A percentile compares a stretch with the other conserved stretches of the same genome.
phyloP scores from a whole-genome alignment of 2,329 filamentous ascomycete genomes.

The Trichoderma koningiopsis region DNA sequence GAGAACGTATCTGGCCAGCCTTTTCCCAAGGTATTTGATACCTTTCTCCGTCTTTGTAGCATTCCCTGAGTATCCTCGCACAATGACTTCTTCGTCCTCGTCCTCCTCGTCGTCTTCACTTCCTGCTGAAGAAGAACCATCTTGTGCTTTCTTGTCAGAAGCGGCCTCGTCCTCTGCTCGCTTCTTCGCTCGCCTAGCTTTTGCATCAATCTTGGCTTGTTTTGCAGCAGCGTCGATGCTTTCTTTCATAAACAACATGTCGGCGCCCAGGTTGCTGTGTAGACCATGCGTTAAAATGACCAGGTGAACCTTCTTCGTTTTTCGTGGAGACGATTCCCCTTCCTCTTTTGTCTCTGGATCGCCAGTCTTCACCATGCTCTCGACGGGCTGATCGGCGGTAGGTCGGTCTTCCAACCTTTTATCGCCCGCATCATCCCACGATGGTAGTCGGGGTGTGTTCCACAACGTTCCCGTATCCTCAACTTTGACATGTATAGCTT shows the following conservation, averaged over 20 bases:
- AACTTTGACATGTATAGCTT: constrained; percentile 73
- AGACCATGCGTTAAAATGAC: constrained; percentile 92
- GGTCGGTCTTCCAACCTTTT: constrained; percentile 32
- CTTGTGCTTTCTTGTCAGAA: neutral
- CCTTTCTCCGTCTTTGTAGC: constrained; percentile 89
- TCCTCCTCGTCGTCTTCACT: constrained; percentile 56
- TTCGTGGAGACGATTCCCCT: constrained; percentile 42
- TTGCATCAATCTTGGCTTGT: constrained; percentile 71
- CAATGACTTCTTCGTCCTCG: constrained; percentile 82
- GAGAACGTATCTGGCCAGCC: constrained; percentile 87
- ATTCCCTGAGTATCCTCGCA: constrained; percentile 87
- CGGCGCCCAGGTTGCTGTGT: constrained; percentile 92
- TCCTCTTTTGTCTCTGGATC: constrained; percentile 35
- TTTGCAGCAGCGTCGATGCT: constrained; percentile 85
- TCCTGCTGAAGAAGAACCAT: constrained; percentile 27
- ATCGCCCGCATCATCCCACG: constrained; percentile 53
- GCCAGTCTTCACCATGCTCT: constrained; percentile 40
- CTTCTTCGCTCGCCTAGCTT: constrained; percentile 58
- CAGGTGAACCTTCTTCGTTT: constrained; percentile 80
- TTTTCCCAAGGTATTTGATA: constrained; percentile 95
- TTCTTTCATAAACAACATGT: constrained; percentile 97
- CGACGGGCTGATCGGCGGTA: constrained; percentile 38
- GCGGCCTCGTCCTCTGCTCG: constrained; percentile 34
- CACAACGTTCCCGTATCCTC: constrained; percentile 89
- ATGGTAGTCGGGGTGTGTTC: constrained; percentile 85